A percentile compares a stretch with the other conserved stretches of the same genome.
Conservation (phyloP, 2,329 filamentous ascomycete species). For the Pleurostoma richardsiae region DNA sequence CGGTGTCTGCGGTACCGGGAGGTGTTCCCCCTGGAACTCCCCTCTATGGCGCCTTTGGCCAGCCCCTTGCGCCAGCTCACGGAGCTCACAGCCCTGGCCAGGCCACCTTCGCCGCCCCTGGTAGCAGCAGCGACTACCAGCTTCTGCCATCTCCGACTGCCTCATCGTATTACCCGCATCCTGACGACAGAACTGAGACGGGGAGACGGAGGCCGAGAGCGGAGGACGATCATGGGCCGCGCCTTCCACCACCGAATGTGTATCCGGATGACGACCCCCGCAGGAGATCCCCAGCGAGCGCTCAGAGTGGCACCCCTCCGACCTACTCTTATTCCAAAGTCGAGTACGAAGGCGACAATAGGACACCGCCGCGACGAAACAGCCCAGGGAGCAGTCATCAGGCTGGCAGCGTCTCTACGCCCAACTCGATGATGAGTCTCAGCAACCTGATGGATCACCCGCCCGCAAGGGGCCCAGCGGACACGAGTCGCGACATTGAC, state of each 20-base stretch:
- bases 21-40: slow-evolving; percentile 52
- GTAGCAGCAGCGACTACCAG: slow-evolving; percentile 12
- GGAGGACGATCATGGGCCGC: slow-evolving; percentile 32
- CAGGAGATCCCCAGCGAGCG: slow-evolving; percentile 46
- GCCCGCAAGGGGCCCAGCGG: slow-evolving; percentile 10
- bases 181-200: slow-evolving; percentile 26
- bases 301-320: slow-evolving; percentile 42
- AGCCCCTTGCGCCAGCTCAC: slow-evolving; percentile 35
- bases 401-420: slow-evolving; percentile 22
- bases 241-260: slow-evolving; percentile 38
- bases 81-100: slow-evolving; percentile 7
- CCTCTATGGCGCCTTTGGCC: slow-evolving; percentile 53
- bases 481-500: slow-evolving; percentile 42
- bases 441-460: slow-evolving; percentile 40
- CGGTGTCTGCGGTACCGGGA: slow-evolving; percentile 53
- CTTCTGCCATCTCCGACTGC: slow-evolving; percentile 29
- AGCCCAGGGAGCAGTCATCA: slow-evolving; percentile 28
- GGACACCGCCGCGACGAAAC: slow-evolving; percentile 31
- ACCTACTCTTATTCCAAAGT: slow-evolving; percentile 24
- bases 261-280: slow-evolving; percentile 45
- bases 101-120: slow-evolving; percentile 11
- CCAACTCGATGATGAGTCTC: slow-evolving; percentile 47
- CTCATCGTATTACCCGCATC: slow-evolving; percentile 25
- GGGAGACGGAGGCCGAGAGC: slow-evolving; percentile 27
- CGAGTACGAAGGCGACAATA: slow-evolving; percentile 22